These are phyloP conservation scores for Backusella sp. DNA, from an alignment of 192 early-diverging fungal genomes.

Conservation along the genomic window DNA sequence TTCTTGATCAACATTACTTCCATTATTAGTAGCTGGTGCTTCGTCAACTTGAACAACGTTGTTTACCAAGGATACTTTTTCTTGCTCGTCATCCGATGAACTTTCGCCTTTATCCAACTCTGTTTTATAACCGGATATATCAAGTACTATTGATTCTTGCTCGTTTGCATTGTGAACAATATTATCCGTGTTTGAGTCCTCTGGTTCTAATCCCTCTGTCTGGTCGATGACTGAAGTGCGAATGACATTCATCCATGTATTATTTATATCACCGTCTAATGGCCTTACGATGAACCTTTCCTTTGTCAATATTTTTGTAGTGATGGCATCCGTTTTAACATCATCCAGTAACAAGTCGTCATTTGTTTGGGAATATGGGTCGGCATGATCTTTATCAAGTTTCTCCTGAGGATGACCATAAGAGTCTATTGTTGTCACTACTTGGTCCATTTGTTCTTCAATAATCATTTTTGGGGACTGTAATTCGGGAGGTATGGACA, in stretches of 20 bases:
- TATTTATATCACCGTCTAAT: constrained; percentile 21
- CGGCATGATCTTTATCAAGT: neutral
- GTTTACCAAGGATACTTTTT: neutral
- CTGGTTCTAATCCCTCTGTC: neutral
- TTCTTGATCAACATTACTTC: neutral
- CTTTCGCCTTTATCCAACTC: constrained; percentile 12
- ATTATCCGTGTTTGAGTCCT: neutral
- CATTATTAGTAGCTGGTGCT: neutral
- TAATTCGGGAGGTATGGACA: constrained; percentile 22
- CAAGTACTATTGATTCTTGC: constrained; percentile 44
- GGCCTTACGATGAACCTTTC: constrained; percentile 35
- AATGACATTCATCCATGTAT: constrained; percentile 27
- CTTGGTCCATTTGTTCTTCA: constrained; percentile 38
- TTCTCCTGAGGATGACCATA: constrained; percentile 1
- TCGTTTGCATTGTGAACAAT: constrained; percentile 37
- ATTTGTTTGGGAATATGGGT: constrained; percentile 25
- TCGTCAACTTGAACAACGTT: no score
- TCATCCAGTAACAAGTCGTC: constrained; percentile 23
- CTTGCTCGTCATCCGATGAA: constrained; percentile 10
- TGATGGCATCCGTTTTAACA: constrained; percentile 20
- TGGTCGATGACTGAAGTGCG: neutral
- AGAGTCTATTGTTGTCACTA: constrained; percentile 27
- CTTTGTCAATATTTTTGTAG: constrained; percentile 33
- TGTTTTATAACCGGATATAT: constrained; percentile 54
- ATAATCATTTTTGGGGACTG: constrained; percentile 35